Base-by-base conservation (phyloP, 2,329 filamentous ascomycete species). In the Emericellopsis atlantica region DNA sequence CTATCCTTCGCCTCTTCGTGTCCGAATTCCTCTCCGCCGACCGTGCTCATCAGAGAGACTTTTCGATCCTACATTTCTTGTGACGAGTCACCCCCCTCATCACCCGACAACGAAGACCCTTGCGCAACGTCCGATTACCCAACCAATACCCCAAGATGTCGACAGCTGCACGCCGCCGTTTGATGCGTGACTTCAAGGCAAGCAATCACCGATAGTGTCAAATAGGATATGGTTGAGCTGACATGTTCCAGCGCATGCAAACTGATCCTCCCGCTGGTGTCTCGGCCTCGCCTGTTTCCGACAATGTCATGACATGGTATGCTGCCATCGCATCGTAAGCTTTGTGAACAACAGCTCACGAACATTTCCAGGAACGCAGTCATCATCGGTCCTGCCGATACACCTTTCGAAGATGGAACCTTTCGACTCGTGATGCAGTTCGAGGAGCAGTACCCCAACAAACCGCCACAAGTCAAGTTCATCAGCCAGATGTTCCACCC, bases 171-270 rank as follows among this genome's bases (percentile, higher is more conserved):
- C 84, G 92, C 60, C 85, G 92, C 60, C 87, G 92, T 59, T 72
- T 98, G 62, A 96, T 98, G 92, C 85, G 92, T 62, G 92, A 96
- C 71, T 96, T 96, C 77, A 96, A 96, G 84, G 88, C 93, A 62
- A 37, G 7, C 7, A 40, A 36, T 35, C 23, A 36, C 31, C 39
- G 26, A 42, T 9, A 39, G 31, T 32, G 40, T 44, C 34, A 33
- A 14, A 26, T 35, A 21, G 12, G 14, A 5, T 2, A 18, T 15
- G 26, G 34, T 31, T 12, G 15, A 11, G 42, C 44, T 51, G 24
- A 54, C 44, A 33, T 32, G 23, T 29, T 22, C 41, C 58, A 95
- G 89, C 88, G 92, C 64, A 98, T 98, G 90, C 92, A 98, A 69
- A 96, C 90, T 36, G 92, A 98, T 58, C 92, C 92, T 60, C 92